Evolutionary conservation across 192 early-diverging fungal genomes (phyloP).

Genomic region (Chytriomyces hyalinus): DNA sequence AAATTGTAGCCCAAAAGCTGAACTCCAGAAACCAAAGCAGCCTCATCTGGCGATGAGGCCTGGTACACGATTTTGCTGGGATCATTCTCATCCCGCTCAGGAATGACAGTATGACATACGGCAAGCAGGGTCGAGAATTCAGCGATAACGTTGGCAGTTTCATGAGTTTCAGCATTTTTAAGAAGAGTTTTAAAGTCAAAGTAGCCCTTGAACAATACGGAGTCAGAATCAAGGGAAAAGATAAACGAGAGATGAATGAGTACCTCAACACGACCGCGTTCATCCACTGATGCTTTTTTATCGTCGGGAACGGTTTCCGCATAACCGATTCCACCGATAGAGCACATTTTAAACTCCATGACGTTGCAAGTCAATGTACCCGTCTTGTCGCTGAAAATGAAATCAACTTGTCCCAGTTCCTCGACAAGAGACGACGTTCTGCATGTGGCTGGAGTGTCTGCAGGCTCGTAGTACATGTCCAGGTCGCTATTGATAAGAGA

Average conservation of each 20-base stretch:
- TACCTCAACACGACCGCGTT: slow-evolving; percentile 65
- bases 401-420: slow-evolving; percentile 97
- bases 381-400: slow-evolving; percentile 96
- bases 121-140: slow-evolving; percentile 92
- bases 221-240: not conserved
- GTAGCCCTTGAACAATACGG: slow-evolving; percentile 46
- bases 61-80: slow-evolving; percentile 84
- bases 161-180: slow-evolving; percentile 44
- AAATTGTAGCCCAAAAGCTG: slow-evolving; percentile 61
- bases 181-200: slow-evolving; percentile 46
- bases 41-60: slow-evolving; percentile 96
- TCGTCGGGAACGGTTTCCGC: slow-evolving; percentile 86
- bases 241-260: slow-evolving; percentile 1
- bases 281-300: slow-evolving; percentile 75
- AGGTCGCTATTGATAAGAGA: slow-evolving; percentile 92
- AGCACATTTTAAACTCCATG: slow-evolving; percentile 73
- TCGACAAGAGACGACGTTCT: slow-evolving; percentile 94
- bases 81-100: slow-evolving; percentile 72
- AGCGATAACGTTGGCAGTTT: slow-evolving; percentile 56
- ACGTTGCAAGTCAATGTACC: slow-evolving; percentile 65
- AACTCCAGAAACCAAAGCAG: slow-evolving; percentile 79
- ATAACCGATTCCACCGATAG: slow-evolving; percentile 89
- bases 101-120: slow-evolving; percentile 98
- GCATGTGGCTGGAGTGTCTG: slow-evolving; percentile 93
- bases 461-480: slow-evolving; percentile 95